Evolutionary conservation across 2,329 filamentous ascomycete genomes (phyloP).

Genomic region (Rugonectria rugulosa): DNA sequence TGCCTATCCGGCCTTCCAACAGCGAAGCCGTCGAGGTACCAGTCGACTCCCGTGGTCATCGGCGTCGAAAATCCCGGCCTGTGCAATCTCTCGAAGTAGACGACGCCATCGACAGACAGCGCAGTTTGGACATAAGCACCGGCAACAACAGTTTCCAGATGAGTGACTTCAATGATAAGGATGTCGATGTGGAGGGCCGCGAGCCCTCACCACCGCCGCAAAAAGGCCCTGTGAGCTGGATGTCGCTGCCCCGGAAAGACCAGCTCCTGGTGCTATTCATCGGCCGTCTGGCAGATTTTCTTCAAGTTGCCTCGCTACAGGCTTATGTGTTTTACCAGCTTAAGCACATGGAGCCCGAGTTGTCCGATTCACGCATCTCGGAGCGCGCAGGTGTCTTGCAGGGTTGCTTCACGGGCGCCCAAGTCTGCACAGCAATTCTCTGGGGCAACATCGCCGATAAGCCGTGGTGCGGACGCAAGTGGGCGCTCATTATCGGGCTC

Average conservation of each 20-base stretch:
- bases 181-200: slow-evolving; percentile 11
- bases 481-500: slow-evolving; percentile 73
- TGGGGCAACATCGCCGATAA: slow-evolving; percentile 74
- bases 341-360: slow-evolving; percentile 66
- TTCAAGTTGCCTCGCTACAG: slow-evolving; percentile 73
- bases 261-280: slow-evolving; percentile 75
- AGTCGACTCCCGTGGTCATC: slow-evolving; percentile 17
- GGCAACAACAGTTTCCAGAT: slow-evolving; percentile 6
- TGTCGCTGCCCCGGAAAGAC: slow-evolving; percentile 72
- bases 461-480: slow-evolving; percentile 69
- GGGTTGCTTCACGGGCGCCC: slow-evolving; percentile 75
- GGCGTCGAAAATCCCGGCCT: slow-evolving; percentile 21
- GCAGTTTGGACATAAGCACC: not conserved
- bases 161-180: slow-evolving; percentile 15
- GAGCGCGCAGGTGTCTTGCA: slow-evolving; percentile 74
- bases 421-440: slow-evolving; percentile 76
- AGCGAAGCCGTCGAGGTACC: slow-evolving; percentile 9
- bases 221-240: slow-evolving; percentile 66
- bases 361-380: slow-evolving; percentile 64
- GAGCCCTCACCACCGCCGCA: slow-evolving; percentile 7
- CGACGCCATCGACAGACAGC: not conserved
- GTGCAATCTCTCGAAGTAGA: not conserved
- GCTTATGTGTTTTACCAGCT: slow-evolving; percentile 81
- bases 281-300: slow-evolving; percentile 74
- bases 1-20: slow-evolving; percentile 15